phyloP scores from a whole-genome alignment of 768 basidiomycete species.

The Lentinula detonsa region DNA sequence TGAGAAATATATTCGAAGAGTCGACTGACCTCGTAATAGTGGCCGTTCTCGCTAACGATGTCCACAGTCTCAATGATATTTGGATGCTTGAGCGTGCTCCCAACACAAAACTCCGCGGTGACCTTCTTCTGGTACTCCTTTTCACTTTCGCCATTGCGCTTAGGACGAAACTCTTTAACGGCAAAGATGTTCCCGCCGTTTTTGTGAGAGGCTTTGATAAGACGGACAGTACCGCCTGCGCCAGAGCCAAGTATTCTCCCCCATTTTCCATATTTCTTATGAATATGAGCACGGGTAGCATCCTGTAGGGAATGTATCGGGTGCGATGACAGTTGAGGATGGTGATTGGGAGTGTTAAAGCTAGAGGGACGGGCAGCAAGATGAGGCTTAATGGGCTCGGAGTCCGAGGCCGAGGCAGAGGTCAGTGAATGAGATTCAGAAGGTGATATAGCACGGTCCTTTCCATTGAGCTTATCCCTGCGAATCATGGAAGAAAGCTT shows the following conservation, averaged over 20 bases:
- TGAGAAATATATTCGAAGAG: conserved; percentile 9
- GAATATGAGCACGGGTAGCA: conserved; percentile 83
- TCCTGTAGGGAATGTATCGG: conserved; percentile 62
- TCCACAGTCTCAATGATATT: conserved; percentile 99
- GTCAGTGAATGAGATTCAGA: conserved; percentile 15
- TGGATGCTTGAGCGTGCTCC: conserved; percentile 86
- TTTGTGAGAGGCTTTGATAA: conserved; percentile 85
- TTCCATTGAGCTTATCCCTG: conserved; percentile 30
- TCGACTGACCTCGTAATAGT: conserved; percentile 88
- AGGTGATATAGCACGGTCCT: conserved; percentile 38
- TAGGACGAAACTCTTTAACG: conserved; percentile 95
- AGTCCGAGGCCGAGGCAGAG: conserved; percentile 18
- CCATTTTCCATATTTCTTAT: conserved; percentile 99
- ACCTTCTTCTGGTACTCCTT: conserved; percentile 99
- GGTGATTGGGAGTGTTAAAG: conserved; percentile 18
- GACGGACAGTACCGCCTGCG: conserved; percentile 95
- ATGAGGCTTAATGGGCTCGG: conserved; percentile 9
- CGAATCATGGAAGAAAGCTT: conserved; percentile 19
- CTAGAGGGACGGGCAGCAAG: conserved; percentile 13
- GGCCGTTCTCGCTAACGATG: conserved; percentile 95
- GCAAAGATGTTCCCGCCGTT: conserved; percentile 84
- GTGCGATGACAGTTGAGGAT: conserved; percentile 12
- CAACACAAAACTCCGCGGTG: conserved; percentile 97
- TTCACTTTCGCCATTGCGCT: conserved; percentile 81
- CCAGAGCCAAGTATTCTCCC: conserved; percentile 92